These are phyloP conservation scores for Achaetomiella virescens DNA, from an alignment of 495 filamentous ascomycete genomes.

Conservation along the genomic window DNA sequence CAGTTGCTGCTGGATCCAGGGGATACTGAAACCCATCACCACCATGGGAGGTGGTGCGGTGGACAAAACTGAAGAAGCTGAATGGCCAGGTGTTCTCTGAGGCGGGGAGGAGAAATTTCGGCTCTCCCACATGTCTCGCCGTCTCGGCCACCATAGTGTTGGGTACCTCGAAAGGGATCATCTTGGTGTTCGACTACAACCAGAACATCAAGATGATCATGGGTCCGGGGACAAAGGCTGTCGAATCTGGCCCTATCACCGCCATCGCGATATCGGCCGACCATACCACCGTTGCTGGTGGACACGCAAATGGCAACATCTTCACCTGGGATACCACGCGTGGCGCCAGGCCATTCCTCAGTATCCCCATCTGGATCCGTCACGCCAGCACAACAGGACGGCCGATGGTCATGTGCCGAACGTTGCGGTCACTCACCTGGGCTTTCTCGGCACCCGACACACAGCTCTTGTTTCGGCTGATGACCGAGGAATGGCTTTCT, in stretches of 20 bases:
- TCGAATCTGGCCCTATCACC: constrained; percentile 84
- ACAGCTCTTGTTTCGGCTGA: constrained; percentile 98
- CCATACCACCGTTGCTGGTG: constrained; percentile 81
- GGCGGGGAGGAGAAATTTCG: constrained; percentile 85
- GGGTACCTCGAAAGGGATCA: constrained; percentile 88
- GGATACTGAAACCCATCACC: constrained; percentile 62
- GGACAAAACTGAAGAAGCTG: constrained; percentile 89
- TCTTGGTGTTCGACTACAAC: constrained; percentile 93
- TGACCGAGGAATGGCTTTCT: constrained; percentile 94
- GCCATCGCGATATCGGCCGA: constrained; percentile 89
- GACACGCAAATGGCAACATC: constrained; percentile 84
- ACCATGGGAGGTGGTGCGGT: constrained; percentile 94
- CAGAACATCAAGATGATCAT: constrained; percentile 91
- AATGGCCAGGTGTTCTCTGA: constrained; percentile 92
- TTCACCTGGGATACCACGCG: constrained; percentile 93
- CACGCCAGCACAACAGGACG: constrained; percentile 57
- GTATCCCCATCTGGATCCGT: constrained; percentile 70
- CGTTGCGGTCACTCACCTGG: constrained; percentile 74
- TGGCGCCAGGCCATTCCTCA: constrained; percentile 78
- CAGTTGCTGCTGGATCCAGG: constrained; percentile 48
- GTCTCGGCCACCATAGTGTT: constrained; percentile 85
- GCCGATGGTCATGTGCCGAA: constrained; percentile 77
- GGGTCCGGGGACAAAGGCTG: constrained; percentile 88
- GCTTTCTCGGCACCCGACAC: constrained; percentile 91
- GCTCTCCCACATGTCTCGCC: constrained; percentile 81